Evolutionary conservation across 805 yeast species (phyloP).

Genomic region (Phaffomyces opuntiae): DNA sequence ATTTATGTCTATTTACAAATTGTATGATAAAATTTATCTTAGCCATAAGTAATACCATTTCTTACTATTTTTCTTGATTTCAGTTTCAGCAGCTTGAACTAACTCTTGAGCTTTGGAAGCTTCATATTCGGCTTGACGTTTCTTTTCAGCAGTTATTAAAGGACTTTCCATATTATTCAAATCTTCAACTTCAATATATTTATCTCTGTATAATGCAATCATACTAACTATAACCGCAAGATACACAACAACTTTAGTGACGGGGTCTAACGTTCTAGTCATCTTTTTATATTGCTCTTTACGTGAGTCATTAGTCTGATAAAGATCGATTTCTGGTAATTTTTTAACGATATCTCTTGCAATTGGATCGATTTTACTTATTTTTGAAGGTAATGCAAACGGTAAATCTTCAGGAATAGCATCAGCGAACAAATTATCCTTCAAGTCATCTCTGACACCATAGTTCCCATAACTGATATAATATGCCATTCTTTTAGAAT

Average conservation of each 20-base stretch:
- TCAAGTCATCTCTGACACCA: slow-evolving; percentile 59
- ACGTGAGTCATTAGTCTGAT: slow-evolving; percentile 38
- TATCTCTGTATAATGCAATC: slow-evolving; percentile 51
- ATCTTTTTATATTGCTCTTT: slow-evolving; percentile 37
- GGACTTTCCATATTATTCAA: slow-evolving; percentile 29
- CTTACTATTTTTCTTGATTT: slow-evolving; percentile 2
- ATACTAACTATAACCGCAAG: slow-evolving; percentile 39
- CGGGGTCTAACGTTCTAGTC: slow-evolving; percentile 46
- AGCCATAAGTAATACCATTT: slow-evolving; percentile 25
- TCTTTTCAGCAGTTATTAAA: slow-evolving; percentile 32
- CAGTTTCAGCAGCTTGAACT: neutral
- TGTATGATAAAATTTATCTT: slow-evolving; percentile 6
- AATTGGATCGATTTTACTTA: slow-evolving; percentile 12
- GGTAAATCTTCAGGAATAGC: slow-evolving; percentile 55
- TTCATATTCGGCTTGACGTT: slow-evolving; percentile 15
- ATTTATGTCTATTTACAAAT: neutral
- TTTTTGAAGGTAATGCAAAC: slow-evolving; percentile 36
- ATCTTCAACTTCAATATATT: slow-evolving; percentile 36
- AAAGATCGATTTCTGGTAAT: slow-evolving; percentile 32
- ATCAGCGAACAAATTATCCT: slow-evolving; percentile 34
- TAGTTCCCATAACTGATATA: slow-evolving; percentile 63
- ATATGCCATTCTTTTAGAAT: slow-evolving; percentile 50
- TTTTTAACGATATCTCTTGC: slow-evolving; percentile 20
- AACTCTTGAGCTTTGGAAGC: slow-evolving; percentile 5
- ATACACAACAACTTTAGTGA: slow-evolving; percentile 47